Conservation (phyloP, 257 asterid species). For the Primulina eburnea region DNA sequence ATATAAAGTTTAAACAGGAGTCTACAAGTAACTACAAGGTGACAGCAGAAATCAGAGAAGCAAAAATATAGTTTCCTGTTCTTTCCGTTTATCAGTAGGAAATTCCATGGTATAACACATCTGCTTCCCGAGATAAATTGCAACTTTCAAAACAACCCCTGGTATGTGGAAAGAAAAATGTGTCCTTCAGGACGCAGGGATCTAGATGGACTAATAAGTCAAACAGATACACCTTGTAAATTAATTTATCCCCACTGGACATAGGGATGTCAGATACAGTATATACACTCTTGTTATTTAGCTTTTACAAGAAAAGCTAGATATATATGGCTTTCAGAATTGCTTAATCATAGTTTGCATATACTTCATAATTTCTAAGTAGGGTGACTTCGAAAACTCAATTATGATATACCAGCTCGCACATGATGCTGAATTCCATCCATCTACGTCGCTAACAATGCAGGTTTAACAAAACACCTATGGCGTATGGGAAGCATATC, state of each 20-base stretch:
- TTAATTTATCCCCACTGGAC: neutral
- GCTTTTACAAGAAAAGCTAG: neutral
- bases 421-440: neutral
- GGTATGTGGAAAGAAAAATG: no score
- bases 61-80: no score
- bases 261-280: neutral
- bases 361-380: neutral
- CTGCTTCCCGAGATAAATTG: no score
- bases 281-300: slow-evolving; percentile 3
- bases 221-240: neutral
- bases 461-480: neutral
- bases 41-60: no score
- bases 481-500: neutral
- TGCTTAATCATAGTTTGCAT: neutral
- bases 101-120: no score
- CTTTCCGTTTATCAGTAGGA: no score
- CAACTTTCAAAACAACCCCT: no score
- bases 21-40: neutral
- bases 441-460: neutral
- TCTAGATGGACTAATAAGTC: neutral
- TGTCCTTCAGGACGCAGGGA: no score
- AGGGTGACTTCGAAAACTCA: neutral
- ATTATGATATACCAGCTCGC: slow-evolving; percentile 8
- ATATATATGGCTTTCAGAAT: neutral
- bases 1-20: neutral